Base-by-base conservation (phyloP, 768 basidiomycete genomes). In the Termitomyces sp. region DNA sequence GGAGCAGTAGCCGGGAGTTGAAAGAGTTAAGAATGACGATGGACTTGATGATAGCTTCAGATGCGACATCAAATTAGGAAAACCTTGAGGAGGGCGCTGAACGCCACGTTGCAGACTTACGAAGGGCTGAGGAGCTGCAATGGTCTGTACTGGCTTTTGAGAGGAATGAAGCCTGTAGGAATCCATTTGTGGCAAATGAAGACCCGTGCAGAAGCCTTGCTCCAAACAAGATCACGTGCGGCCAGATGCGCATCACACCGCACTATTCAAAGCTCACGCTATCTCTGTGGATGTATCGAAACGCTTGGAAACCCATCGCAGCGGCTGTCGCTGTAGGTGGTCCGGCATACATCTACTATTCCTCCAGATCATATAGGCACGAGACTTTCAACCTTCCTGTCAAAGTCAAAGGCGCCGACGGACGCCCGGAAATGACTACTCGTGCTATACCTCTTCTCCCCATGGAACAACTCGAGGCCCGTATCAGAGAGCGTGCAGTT, bases 301-400 rank as follows among this genome's bases (percentile, higher is more conserved):
- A 78, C 59, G 78, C 76, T 41, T 88, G 85, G 87, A 90, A 82
- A 66, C 87, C 87, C 24, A 59, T 85, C 62, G 74, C 81, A 56
- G 81, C 81, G 12, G 76, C 78, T 12, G 74, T 81, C 6, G 71
- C 78, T 54, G 70, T 85, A 58, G 84, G 81, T 55, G 70, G 75
- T 19, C 80, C 88, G 34, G 74, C 78, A 22, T 89, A 87, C 68
- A 61, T 79, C 58, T 82, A 79, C 66, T 84, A 85, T 70, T 69
- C 67, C 48, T 74, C 71, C 60, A 71, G 67, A 55, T 63, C 60
- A 3, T 64, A 67, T 58, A 70, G 68, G 34, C 69, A 76, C 14
- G 73, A 81, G 56, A 80, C 81, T 6, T 89, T 90, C 66, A 78
- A 82, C 55, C 66, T 89, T 41, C 64, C 77, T 42, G 74, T 90